Evolutionary conservation across 805 yeast species (phyloP), one percentile per base, ranked within the genome.

Genomic region (Jamesozyma gamospora): DNA sequence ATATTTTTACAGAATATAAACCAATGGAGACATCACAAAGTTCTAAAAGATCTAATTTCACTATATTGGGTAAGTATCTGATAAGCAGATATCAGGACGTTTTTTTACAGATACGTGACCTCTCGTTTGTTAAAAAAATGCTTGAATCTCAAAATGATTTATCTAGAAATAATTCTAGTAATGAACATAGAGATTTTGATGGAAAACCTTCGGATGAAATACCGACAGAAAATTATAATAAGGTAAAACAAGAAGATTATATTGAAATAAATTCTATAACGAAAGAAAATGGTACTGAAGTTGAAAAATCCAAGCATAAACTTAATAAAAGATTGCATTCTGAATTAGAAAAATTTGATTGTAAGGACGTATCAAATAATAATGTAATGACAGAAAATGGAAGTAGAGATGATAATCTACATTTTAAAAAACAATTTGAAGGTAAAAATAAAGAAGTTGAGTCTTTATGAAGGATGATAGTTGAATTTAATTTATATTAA

Each of bases 91-190:
- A 44, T 42, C 49, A 51, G 13, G 54, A 55, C 8, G 45, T 46
- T 45, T 36, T 71, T 46, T 30, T 45, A 29, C 45, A 63, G 34
- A 47, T 68, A 32, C 46, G 49, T 29, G 50, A 62, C 36, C 44
- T 55, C 3, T 48, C 50, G 3, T 49, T 48, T 43, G 61, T 67
- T 17, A 45, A 40, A 19, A 61, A 65, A 13, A 32, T 42, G 35
- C 24, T 37, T 15, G 28, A 34, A 4, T 14, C 28, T 21, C 28
- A 28, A 19, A 18, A 17, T 11, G 34, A 15, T 9, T 13, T 18
- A n/a, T 12, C 28, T 3, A 16, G 19, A 3, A 18, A 21, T 25
- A 16, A 15, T 24, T 7, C 21, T n/a, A 25, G 8, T 3, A 25
- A 34, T 4, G 15, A 34, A 10, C n/a, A 15, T 12, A 15, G 14